Evolutionary conservation across 2,329 filamentous ascomycete species (phyloP), one percentile per base, ranked within the genome.

Genomic region (Phoma herbarum): DNA sequence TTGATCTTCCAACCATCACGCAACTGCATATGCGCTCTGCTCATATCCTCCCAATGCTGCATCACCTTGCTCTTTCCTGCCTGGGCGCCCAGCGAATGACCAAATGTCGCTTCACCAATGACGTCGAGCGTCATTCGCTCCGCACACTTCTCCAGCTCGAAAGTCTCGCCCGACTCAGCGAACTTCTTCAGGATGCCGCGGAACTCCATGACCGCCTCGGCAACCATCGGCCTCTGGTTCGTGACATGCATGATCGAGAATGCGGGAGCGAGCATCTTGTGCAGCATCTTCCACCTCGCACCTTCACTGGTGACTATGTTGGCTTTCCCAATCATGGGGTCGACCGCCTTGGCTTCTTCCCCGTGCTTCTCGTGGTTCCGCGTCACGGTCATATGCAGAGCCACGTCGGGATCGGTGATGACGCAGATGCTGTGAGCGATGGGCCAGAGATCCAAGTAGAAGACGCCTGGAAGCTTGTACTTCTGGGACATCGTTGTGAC

Each of bases 381-480:
- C 20, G 65, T 37, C 12, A 75, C 70, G 1, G 76, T 78, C 47
- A 81, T 63, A 25, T 82, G 68, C 3, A 75, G 65, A 10, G 75
- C 69, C 33, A 79, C 60, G n/a, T 78, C 74, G 6, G 77, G 73
- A 51, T 79, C 74, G 20, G 74, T 71, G 2, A 80, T 71, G 10
- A 79, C 66, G n/a, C 72, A 33, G 12, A 70, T 63, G 16, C 56
- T 51, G 6, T 64, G 67, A 2, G 69, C 72, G 7, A 79, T 39
- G 0, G 81, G 81, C 80, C 80, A 83, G 2, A 79, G 55, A 59
- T 83, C 80, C 4, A 82, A 50, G 59, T 82, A 82, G 65, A 79
- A 82, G 25, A 77, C 60, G 8, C 70, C 64, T 1, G 71, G 71
- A 14, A 76, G 57, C n/a, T 75, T 63, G 58, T 76, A 75, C 43